Evolutionary conservation across 2,329 filamentous ascomycete species (phyloP).

Genomic region (Fusarium euwallaceae): DNA sequence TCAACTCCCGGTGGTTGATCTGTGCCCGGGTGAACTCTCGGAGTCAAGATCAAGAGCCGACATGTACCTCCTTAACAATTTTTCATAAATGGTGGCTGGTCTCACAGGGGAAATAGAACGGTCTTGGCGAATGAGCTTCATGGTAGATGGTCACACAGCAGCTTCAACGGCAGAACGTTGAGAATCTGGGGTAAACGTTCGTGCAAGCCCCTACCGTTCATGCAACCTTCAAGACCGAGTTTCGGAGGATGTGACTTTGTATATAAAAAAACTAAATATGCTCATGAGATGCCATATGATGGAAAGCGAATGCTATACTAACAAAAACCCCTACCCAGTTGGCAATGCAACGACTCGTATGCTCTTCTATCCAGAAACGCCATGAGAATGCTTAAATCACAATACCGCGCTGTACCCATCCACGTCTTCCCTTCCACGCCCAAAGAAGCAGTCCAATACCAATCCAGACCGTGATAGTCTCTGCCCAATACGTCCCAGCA

Average conservation of each 20-base stretch:
- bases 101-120: slow-evolving; percentile 22
- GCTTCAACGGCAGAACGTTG: background rate
- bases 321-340: slow-evolving; percentile 9
- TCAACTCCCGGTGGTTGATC: slow-evolving; percentile 37
- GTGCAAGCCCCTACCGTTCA: background rate
- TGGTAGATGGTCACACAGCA: background rate
- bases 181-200: slow-evolving; percentile 34
- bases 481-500: slow-evolving; percentile 85
- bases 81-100: background rate
- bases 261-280: background rate
- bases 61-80: slow-evolving; percentile 24
- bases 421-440: slow-evolving; percentile 84
- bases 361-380: slow-evolving; percentile 35
- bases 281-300: slow-evolving; percentile 11
- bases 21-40: slow-evolving; percentile 27
- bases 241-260: background rate
- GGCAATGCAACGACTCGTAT: slow-evolving; percentile 10
- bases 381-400: slow-evolving; percentile 61
- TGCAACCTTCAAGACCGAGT: slow-evolving; percentile 10
- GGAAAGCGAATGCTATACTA: slow-evolving; percentile 4
- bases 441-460: slow-evolving; percentile 79
- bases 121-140: slow-evolving; percentile 2
- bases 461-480: slow-evolving; percentile 83
- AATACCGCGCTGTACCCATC: slow-evolving; percentile 83
- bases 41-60: slow-evolving; percentile 31